Evolutionary conservation across 345 rosid species (phyloP).

Genomic region (Geranium rotundifolium): DNA sequence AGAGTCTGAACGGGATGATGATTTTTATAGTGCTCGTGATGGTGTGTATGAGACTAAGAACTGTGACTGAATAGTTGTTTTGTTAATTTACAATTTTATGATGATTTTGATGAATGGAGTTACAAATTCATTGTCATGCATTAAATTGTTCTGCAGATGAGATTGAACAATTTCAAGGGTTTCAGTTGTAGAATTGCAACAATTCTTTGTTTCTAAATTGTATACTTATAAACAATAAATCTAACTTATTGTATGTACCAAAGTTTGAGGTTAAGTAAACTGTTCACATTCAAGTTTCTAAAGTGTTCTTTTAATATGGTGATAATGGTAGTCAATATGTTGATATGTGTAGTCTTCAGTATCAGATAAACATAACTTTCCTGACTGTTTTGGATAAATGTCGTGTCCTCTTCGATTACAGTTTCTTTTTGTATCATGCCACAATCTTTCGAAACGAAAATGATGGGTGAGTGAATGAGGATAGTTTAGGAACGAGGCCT

Average conservation of each 20-base stretch:
- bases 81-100: not conserved
- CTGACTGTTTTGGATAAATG: not conserved
- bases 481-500: constrained; percentile 20
- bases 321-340: not conserved
- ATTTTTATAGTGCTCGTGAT: constrained; percentile 71
- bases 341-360: not conserved
- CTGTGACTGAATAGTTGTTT: not conserved
- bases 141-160: constrained; percentile 57
- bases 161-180: too few relatives aligned
- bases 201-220: too few relatives aligned
- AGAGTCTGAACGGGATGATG: constrained; percentile 93
- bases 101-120: not conserved
- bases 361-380: not conserved
- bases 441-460: constrained; percentile 40
- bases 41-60: constrained; percentile 28
- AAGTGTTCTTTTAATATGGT: not conserved
- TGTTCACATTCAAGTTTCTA: too few relatives aligned
- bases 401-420: constrained; percentile 11
- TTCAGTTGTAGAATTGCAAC: too few relatives aligned
- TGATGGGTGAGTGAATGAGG: constrained; percentile 53
- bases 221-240: too few relatives aligned
- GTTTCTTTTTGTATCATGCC: constrained; percentile 74
- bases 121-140: constrained; percentile 18
- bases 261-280: too few relatives aligned
- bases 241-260: too few relatives aligned